These are phyloP conservation scores for Neofusicoccum kwambonambiense DNA, from an alignment of 2,329 filamentous ascomycete species.

Conservation along the genomic window DNA sequence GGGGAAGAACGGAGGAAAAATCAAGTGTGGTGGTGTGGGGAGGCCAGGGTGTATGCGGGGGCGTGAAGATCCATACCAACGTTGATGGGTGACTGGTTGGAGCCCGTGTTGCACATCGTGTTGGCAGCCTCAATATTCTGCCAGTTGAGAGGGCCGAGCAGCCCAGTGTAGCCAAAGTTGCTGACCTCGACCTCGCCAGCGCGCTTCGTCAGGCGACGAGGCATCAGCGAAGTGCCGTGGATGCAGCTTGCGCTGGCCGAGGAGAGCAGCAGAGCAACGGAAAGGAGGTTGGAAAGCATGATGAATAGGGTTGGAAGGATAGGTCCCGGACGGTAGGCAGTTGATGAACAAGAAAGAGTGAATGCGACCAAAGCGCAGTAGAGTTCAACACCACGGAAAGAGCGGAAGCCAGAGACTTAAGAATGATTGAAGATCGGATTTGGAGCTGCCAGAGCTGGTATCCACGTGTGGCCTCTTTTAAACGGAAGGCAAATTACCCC, in stretches of 20 bases:
- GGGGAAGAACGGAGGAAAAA: neutral
- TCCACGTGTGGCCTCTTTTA: neutral
- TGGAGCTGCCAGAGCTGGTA: neutral
- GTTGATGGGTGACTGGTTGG: constrained; percentile 58
- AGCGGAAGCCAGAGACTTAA: neutral
- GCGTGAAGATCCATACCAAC: constrained; percentile 33
- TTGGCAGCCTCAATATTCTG: constrained; percentile 46
- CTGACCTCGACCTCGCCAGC: constrained; percentile 31
- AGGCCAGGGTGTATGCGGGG: neutral
- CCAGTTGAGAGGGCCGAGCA: constrained; percentile 55
- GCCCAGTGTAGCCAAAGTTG: constrained; percentile 44
- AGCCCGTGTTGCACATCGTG: constrained; percentile 49
- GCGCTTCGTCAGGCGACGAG: constrained; percentile 26
- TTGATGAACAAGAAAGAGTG: neutral
- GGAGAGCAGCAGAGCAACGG: constrained; percentile 5
- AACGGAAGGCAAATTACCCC: neutral
- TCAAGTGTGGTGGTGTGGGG: neutral
- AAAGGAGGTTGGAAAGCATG: neutral
- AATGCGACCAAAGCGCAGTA: neutral
- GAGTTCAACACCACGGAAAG: neutral
- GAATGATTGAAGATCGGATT: neutral
- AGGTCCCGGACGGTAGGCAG: neutral
- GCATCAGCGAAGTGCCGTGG: constrained; percentile 41
- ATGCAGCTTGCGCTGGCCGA: constrained; percentile 38
- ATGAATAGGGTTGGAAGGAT: neutral